Base-by-base conservation (phyloP, 202 grass and related monocot genomes). In the Zizania palustris region DNA sequence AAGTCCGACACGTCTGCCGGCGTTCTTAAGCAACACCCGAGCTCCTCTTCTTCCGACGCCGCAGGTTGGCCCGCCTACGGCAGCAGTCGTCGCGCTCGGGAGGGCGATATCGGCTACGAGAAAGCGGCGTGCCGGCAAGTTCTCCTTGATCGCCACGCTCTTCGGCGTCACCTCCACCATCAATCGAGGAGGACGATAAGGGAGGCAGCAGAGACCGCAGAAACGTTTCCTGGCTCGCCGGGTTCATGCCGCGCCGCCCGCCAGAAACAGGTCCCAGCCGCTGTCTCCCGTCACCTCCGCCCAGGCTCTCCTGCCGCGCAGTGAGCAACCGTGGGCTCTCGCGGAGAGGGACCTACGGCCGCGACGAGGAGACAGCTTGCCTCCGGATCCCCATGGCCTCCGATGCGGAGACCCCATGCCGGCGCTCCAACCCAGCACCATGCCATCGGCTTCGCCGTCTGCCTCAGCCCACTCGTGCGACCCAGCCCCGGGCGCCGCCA, bases 391-490 rank as follows among this genome's bases (percentile, higher is more conserved):
- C 60, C 87, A 35, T 90, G 87, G 87, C 78, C 90, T 1, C 70
- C 87, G 54, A 76, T 79, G 81, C 81, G 81, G 60, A 77, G 68
- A 65, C 64, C 1, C 73, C 81, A 18, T 69, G 77, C 54, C 80
- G 82, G 56, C 86, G 73, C 8, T 81, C 12, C 87, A 85, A 60
- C 16, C 46, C 18, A 77, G 1, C 65, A 65, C 18, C 56, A 64
- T 88, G 75, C 70, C 80, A 5, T 75, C 87, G 8, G 87, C 4
- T 79, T 90, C 40, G 81, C 84, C 21, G 70, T 90, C 71, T 93
- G 82, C 84, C 87, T 93, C 73, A 93, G 91, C 82, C 91, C 91
- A 56, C 91, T 90, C 3, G 81, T 93, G 81, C 69, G 87, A 74
- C 81, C 87, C 40, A 89, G 65, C 64, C 72, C 81, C 65, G 60